Percentiles rank a stretch among this genome's conserved stretches.
Conservation (phyloP, 352 stramenopile species). For the Pythium volutum region DNA sequence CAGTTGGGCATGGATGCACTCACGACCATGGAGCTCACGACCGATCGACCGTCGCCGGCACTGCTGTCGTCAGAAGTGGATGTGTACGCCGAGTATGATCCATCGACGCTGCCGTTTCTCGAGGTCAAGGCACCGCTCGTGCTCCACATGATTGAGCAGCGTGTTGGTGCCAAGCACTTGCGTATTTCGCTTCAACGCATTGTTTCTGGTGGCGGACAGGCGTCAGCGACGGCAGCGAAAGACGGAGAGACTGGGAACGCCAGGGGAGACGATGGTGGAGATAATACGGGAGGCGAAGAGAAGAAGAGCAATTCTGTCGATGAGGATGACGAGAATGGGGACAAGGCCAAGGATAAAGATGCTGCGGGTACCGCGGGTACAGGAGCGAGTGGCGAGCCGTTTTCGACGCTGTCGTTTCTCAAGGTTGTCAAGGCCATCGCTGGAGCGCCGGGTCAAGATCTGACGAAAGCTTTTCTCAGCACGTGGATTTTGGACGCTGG, state of each 20-base stretch:
- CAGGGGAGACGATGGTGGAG: constrained; percentile 28
- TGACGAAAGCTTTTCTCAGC: constrained; percentile 77
- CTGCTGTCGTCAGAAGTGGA: constrained; percentile 77
- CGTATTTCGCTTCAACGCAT: constrained; percentile 77
- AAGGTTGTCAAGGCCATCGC: constrained; percentile 81
- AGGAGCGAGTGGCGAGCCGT: constrained; percentile 32
- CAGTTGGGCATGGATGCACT: constrained; percentile 83
- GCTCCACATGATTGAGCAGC: constrained; percentile 88
- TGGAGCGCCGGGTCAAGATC: constrained; percentile 67
- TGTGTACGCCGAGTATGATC: constrained; percentile 82
- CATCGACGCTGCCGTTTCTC: constrained; percentile 63
- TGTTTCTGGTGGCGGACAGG: constrained; percentile 38
- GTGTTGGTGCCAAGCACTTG: constrained; percentile 68
- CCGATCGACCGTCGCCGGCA: constrained; percentile 56
- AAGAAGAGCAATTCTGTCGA: constrained; percentile 35
- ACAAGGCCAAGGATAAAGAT: constrained; percentile 19
- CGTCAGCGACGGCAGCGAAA: constrained; percentile 21
- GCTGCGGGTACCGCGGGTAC: constrained; percentile 3
- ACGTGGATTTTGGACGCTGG: constrained; percentile 80
- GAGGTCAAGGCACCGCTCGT: constrained; percentile 80
- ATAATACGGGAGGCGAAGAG: constrained; percentile 28
- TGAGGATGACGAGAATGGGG: constrained; percentile 32
- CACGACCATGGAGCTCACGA: constrained; percentile 79
- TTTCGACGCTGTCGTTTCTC: constrained; percentile 75
- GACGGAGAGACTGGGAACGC: constrained; percentile 15